phyloP scores from a whole-genome alignment of 768 basidiomycete species.

The Suillus subalutaceus region DNA sequence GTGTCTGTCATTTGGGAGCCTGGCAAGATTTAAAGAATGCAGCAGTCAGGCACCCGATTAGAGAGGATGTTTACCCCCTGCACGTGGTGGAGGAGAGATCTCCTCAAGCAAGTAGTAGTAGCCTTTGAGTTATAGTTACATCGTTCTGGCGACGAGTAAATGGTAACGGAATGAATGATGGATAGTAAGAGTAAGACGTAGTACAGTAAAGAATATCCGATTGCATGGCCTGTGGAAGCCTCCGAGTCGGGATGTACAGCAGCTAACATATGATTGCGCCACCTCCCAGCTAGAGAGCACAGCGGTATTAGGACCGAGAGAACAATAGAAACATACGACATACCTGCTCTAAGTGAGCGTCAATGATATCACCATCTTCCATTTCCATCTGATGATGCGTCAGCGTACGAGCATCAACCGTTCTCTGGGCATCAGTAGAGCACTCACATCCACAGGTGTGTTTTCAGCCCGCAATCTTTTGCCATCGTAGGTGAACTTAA shows the following conservation, averaged over 20 bases:
- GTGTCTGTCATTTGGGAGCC: not conserved
- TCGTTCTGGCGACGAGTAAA: not conserved
- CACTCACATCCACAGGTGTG: slow-evolving; percentile 56
- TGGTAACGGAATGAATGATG: not conserved
- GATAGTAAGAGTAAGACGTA: not conserved
- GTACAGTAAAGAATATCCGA: not conserved
- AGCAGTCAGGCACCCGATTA: not conserved
- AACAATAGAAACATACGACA: slow-evolving; percentile 19
- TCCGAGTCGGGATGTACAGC: not conserved
- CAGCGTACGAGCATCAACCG: slow-evolving; percentile 4
- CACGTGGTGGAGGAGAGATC: not conserved
- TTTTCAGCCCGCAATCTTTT: slow-evolving; percentile 47
- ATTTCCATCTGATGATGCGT: slow-evolving; percentile 46
- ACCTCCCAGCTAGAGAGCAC: slow-evolving; percentile 26
- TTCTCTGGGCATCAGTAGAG: slow-evolving; percentile 1
- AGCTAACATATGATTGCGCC: slow-evolving; percentile 1
- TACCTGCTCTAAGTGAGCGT: slow-evolving; percentile 62
- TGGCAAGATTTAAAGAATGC: not conserved
- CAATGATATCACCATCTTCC: slow-evolving; percentile 67
- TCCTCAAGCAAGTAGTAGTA: not conserved
- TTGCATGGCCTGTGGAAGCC: not conserved
- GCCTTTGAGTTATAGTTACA: not conserved
- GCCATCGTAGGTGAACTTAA: slow-evolving; percentile 64
- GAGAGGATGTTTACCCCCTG: not conserved
- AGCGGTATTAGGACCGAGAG: not conserved